Evolutionary conservation across 352 stramenopile species (phyloP).

Genomic region (Phytophthora cactorum): DNA sequence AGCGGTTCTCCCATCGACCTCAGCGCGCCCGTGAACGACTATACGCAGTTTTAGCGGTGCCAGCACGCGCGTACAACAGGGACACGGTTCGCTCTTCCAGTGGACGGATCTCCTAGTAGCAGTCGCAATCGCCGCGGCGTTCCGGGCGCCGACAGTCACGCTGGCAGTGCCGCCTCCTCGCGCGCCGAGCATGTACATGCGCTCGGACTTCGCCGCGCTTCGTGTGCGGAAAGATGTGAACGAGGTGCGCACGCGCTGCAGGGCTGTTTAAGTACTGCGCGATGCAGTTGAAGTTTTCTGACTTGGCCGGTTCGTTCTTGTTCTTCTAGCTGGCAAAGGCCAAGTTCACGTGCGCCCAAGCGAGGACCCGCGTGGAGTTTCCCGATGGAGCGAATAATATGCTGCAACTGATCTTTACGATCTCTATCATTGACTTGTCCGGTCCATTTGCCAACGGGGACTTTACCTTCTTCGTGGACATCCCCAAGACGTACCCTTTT

Average conservation of each 20-base stretch:
- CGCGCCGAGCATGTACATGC: slow-evolving; percentile 61
- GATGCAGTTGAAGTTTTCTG: slow-evolving; percentile 10
- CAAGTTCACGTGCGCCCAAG: slow-evolving; percentile 81
- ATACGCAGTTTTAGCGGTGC: not conserved
- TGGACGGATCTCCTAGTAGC: not conserved
- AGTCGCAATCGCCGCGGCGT: slow-evolving; percentile 1
- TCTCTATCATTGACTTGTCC: slow-evolving; percentile 74
- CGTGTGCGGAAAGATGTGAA: slow-evolving; percentile 89
- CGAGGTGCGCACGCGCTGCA: slow-evolving; percentile 45
- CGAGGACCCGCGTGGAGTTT: slow-evolving; percentile 84
- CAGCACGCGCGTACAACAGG: not conserved
- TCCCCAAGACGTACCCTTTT: slow-evolving; percentile 89
- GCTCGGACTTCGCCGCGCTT: slow-evolving; percentile 77
- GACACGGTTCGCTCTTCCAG: not conserved
- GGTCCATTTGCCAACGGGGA: slow-evolving; percentile 86
- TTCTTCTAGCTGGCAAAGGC: slow-evolving; percentile 70
- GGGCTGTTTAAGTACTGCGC: not conserved
- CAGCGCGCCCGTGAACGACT: not conserved
- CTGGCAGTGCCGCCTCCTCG: slow-evolving; percentile 13
- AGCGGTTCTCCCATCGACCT: not conserved
- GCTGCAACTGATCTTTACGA: slow-evolving; percentile 80
- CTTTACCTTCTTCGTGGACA: slow-evolving; percentile 88
- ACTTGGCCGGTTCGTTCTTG: slow-evolving; percentile 3
- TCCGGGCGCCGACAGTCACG: slow-evolving; percentile 8
- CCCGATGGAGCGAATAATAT: slow-evolving; percentile 85